phyloP scores from a whole-genome alignment of 352 stramenopile species.

The Globisporangium perplexum region DNA sequence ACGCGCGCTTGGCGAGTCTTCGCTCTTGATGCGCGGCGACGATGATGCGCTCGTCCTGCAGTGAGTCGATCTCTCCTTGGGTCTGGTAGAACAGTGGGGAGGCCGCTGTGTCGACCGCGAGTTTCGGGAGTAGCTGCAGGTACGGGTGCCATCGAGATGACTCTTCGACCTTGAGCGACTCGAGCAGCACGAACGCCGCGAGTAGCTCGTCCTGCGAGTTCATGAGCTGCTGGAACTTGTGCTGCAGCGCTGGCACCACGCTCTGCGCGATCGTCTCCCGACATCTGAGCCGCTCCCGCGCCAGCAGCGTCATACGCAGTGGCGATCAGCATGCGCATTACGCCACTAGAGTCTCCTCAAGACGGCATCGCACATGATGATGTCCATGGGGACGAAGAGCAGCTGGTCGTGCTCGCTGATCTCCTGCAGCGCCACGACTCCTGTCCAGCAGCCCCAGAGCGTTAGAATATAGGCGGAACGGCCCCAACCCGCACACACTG shows the following conservation, averaged over 20 bases:
- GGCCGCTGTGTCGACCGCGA: not conserved
- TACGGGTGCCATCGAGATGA: constrained; percentile 52
- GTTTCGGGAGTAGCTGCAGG: constrained; percentile 36
- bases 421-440: constrained; percentile 19
- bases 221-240: constrained; percentile 29
- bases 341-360: not conserved
- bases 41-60: constrained; percentile 49
- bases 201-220: constrained; percentile 43
- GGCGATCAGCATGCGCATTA: not conserved
- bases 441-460: constrained; percentile 3
- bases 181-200: constrained; percentile 55
- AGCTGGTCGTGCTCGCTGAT: constrained; percentile 28
- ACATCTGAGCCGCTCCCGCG: constrained; percentile 15
- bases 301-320: not conserved
- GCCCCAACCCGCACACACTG: not conserved
- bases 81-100: constrained; percentile 41
- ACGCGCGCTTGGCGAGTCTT: constrained; percentile 17
- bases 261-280: constrained; percentile 24
- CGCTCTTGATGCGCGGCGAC: constrained; percentile 20
- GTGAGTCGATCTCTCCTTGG: constrained; percentile 17
- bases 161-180: constrained; percentile 26
- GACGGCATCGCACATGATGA: constrained; percentile 33
- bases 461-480: not conserved
- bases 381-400: constrained; percentile 32
- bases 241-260: constrained; percentile 21